Conservation (phyloP, 129 eudicot genomes). For the Chrysanthemum makinoi region DNA sequence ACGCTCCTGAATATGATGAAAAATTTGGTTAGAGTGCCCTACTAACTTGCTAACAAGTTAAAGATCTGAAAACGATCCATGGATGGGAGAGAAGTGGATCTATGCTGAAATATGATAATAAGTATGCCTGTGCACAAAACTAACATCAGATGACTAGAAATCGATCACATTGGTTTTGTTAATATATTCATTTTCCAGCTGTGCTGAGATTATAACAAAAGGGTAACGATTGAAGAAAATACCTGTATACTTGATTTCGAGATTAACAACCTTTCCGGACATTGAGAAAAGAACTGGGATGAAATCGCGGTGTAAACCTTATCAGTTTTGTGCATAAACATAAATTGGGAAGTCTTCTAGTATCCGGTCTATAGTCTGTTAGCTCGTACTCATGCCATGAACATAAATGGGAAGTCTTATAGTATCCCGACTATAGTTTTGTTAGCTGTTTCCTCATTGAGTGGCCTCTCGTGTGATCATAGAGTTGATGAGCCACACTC, state of each 20-base stretch:
- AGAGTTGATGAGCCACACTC: neutral
- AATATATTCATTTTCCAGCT: neutral
- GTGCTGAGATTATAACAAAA: neutral
- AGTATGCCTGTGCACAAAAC: constrained; percentile 1
- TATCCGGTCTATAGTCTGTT: neutral
- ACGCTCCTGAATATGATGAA: constrained; percentile 3
- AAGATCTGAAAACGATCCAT: neutral
- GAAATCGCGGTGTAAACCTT: neutral
- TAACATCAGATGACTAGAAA: constrained; percentile 5
- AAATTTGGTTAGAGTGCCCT: neutral
- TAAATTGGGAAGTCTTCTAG: neutral
- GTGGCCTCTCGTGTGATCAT: neutral
- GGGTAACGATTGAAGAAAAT: neutral
- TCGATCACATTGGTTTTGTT: constrained; percentile 3
- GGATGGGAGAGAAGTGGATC: neutral
- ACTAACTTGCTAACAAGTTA: constrained; percentile 7
- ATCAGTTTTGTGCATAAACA: neutral
- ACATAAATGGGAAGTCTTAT: neutral
- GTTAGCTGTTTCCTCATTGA: neutral
- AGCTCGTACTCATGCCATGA: neutral
- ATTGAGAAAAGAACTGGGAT: neutral
- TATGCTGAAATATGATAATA: neutral
- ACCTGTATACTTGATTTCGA: neutral
- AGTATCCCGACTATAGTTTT: neutral
- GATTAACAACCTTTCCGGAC: neutral